These are phyloP conservation scores for Neolentinus lepideus DNA, from an alignment of 1,284 basidiomycete species.

Conservation along the genomic window DNA sequence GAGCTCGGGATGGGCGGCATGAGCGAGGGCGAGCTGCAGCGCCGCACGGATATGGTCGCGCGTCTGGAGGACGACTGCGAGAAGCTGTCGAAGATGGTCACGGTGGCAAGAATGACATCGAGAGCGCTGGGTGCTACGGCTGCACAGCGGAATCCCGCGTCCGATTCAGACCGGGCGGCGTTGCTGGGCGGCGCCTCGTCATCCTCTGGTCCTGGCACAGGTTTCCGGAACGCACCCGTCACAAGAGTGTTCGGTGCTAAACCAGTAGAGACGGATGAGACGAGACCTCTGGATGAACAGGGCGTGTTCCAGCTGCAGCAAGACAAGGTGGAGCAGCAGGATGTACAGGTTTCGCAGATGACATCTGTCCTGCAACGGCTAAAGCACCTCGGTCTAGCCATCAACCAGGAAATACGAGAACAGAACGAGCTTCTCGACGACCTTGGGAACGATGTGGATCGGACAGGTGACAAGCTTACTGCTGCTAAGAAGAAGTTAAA, in stretches of 20 bases:
- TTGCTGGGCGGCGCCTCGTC: conserved; percentile 38
- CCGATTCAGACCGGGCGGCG: conserved; percentile 57
- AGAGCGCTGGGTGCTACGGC: conserved; percentile 29
- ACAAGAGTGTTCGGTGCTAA: conserved; percentile 77
- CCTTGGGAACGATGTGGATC: conserved; percentile 68
- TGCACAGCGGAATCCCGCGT: conserved; percentile 31
- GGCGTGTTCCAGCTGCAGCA: conserved; percentile 80
- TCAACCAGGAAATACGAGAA: conserved; percentile 73
- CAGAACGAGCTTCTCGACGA: conserved; percentile 88
- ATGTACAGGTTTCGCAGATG: conserved; percentile 72
- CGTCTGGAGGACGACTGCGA: conserved; percentile 82
- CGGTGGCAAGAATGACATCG: conserved; percentile 54
- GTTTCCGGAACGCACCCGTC: conserved; percentile 33
- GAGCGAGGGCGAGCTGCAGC: conserved; percentile 77
- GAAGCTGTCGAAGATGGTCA: conserved; percentile 73
- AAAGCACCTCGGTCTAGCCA: conserved; percentile 82
- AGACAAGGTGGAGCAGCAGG: conserved; percentile 78
- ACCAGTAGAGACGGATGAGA: conserved; percentile 79
- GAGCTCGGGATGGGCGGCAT: conserved; percentile 60
- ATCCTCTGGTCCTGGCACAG: conserved; percentile 12
- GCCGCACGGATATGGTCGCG: conserved; percentile 79
- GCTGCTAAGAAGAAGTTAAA: conserved; percentile 78
- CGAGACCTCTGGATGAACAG: conserved; percentile 80
- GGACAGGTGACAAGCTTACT: conserved; percentile 71
- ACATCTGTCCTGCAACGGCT: conserved; percentile 83